These are phyloP conservation scores for Colletotrichum truncatum DNA, from an alignment of 2,329 filamentous ascomycete genomes.

Conservation along the genomic window DNA sequence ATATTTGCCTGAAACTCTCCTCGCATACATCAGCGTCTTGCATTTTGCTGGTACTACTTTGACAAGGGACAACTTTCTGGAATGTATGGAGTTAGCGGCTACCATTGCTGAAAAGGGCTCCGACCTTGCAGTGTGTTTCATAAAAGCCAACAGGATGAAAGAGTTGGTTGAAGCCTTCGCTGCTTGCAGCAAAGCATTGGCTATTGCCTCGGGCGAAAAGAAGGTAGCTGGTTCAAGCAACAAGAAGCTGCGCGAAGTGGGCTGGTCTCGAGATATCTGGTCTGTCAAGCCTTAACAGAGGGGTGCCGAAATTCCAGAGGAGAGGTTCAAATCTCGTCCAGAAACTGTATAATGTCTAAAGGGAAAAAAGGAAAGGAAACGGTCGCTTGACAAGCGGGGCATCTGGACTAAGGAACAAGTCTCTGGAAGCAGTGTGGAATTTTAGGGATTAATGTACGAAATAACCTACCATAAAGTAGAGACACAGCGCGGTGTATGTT, in stretches of 20 bases:
- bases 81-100: constrained; percentile 87
- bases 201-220: constrained; percentile 65
- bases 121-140: constrained; percentile 72
- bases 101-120: constrained; percentile 76
- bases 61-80: constrained; percentile 79
- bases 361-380: neutral
- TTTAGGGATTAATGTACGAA: neutral
- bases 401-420: neutral
- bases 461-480: no score
- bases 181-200: constrained; percentile 76
- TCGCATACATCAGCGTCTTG: constrained; percentile 84
- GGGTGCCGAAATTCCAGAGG: no score
- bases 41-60: constrained; percentile 81
- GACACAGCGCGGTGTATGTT: no score
- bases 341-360: neutral
- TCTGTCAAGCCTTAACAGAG: constrained; percentile 54
- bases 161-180: constrained; percentile 83
- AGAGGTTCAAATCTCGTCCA: neutral
- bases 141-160: constrained; percentile 73
- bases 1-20: constrained; percentile 86
- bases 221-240: constrained; percentile 57
- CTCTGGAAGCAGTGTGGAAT: neutral
- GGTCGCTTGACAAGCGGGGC: neutral
- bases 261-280: constrained; percentile 73
- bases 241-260: constrained; percentile 69